These are phyloP conservation scores for Erodium moschatum DNA, from an alignment of 441 rosid species.

Conservation along the genomic window DNA sequence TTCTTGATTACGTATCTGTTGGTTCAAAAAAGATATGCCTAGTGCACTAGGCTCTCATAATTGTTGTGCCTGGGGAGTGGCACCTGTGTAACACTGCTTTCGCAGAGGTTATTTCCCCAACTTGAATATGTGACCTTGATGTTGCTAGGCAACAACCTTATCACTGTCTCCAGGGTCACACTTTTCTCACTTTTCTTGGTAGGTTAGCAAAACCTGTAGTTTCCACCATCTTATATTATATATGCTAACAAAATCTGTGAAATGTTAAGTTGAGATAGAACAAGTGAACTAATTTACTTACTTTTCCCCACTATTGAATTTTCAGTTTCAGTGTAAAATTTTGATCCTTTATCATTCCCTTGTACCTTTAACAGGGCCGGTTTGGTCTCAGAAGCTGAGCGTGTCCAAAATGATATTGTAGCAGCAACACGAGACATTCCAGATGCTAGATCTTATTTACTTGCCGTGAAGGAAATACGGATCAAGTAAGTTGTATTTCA, in stretches of 20 bases:
- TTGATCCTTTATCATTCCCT: background rate
- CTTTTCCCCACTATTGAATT: background rate
- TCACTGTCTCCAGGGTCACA: too few species aligned
- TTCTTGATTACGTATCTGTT: too few species aligned
- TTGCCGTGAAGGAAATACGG: conserved; percentile 67
- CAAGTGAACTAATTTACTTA: background rate
- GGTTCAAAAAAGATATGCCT: too few species aligned
- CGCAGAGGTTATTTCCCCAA: too few species aligned
- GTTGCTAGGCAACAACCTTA: too few species aligned
- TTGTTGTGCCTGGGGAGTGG: too few species aligned
- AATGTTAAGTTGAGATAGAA: background rate
- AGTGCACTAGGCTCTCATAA: too few species aligned
- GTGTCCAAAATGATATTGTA: conserved; percentile 55
- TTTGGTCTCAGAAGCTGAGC: conserved; percentile 71
- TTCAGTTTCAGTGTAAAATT: background rate
- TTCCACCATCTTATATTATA: too few species aligned
- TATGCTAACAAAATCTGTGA: background rate
- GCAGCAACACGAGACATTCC: conserved; percentile 54
- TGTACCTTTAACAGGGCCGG: conserved; percentile 53
- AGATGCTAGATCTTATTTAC: conserved; percentile 77
- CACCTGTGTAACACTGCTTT: too few species aligned
- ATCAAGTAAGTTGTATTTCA: conserved; percentile 35
- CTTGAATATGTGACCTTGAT: too few species aligned
- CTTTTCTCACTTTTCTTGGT: too few species aligned
- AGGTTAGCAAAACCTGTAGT: too few species aligned